phyloP scores from a whole-genome alignment of 495 filamentous ascomycete species.

The Bryoglossum gracile region DNA sequence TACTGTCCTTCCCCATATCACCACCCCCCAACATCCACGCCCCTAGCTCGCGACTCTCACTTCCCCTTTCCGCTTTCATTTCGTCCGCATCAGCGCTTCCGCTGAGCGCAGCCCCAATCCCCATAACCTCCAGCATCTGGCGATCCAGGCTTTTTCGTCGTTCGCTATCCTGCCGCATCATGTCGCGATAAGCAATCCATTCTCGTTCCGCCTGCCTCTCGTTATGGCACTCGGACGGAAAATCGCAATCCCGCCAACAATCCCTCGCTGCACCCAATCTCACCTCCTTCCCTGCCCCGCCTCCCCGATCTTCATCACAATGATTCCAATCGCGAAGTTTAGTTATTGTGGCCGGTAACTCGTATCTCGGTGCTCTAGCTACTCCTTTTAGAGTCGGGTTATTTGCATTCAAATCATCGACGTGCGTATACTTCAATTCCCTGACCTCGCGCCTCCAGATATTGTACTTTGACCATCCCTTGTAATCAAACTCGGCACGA shows the following conservation, averaged over 20 bases:
- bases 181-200: conserved; percentile 4
- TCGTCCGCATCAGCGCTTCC: not conserved
- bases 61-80: not conserved
- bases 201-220: conserved; percentile 19
- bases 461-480: conserved; percentile 34
- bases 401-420: not conserved
- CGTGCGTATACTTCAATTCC: not conserved
- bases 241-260: conserved; percentile 39
- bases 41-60: not conserved
- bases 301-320: not conserved
- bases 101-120: not conserved
- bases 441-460: conserved; percentile 29
- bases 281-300: not conserved
- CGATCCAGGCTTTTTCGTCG: not conserved
- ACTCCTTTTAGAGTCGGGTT: conserved; percentile 2
- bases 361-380: not conserved
- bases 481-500: conserved; percentile 36
- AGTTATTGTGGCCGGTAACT: not conserved
- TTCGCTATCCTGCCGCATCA: not conserved
- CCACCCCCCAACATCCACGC: not conserved
- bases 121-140: not conserved
- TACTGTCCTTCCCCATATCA: too few species aligned
- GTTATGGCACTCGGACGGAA: conserved; percentile 35
- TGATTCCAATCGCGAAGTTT: not conserved
- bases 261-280: conserved; percentile 7